Base-by-base conservation (phyloP, 495 filamentous ascomycete species). In the Tuber umbilicatum region DNA sequence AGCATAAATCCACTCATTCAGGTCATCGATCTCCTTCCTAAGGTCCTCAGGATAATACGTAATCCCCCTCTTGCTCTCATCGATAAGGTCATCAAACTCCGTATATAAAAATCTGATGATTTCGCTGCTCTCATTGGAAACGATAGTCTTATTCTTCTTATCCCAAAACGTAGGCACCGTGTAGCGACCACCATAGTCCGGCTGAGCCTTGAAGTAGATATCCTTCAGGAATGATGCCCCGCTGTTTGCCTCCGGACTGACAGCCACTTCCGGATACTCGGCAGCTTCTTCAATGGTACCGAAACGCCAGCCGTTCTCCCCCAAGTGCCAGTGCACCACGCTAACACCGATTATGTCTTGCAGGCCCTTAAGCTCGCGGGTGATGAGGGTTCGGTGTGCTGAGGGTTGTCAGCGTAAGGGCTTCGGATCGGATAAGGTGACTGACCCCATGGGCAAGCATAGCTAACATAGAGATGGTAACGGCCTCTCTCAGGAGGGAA, bases 61-160 rank as follows among this genome's bases (percentile, higher is more conserved):
- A 2, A 90, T 78, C 43, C 89, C 87, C 50, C 88, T 87, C 83
- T 87, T 88, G 74, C 87, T 73, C 67, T 86, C 84, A 0, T 89
- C 88, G 4, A 96, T 79, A 31, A 94, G 82, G 73, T 89, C 86
- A 81, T 97, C 92, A 81, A 94, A 97, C 73, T 89, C 89, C 38
- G 85, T 83, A 77, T 89, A 89, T 9, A 91, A 81, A 84, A 91
- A 90, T 69, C 91, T 84, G 73, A 95, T 89, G 77, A 97, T 93
- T 86, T 96, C 93, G 75, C 88, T 88, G 78, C 90, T 92, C 86
- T 96, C 93, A 76, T 97, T 96, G 83, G 87, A 94, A 74, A 94
- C 93, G 75, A 94, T 91, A 38, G 87, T 89, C 74, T 89, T 86
- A 69, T 83, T 83, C 84, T 91, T 89, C 81, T 86, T 92, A 83